phyloP scores from a whole-genome alignment of 805 yeast genomes.

The Saccharomyces mikatae region DNA sequence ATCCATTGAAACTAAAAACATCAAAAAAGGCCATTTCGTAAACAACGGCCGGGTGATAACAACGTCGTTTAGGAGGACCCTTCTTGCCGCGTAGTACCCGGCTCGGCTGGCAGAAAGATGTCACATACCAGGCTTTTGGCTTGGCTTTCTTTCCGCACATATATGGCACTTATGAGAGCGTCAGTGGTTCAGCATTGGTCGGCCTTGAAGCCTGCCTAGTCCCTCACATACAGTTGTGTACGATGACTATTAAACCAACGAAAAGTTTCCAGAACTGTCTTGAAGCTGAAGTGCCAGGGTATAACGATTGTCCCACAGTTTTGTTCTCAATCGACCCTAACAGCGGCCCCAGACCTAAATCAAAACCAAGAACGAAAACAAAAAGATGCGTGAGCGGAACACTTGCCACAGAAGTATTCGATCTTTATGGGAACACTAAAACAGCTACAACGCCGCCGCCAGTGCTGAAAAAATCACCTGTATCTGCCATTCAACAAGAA shows the following conservation, averaged over 20 bases:
- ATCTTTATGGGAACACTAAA: constrained; percentile 16
- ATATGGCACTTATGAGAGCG: background rate
- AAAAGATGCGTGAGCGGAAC: constrained; percentile 1
- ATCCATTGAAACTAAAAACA: background rate
- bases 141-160: background rate
- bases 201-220: background rate
- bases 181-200: background rate
- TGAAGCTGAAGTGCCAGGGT: constrained; percentile 36
- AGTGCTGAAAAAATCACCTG: constrained; percentile 2
- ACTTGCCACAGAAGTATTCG: constrained; percentile 8
- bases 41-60: background rate
- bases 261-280: constrained; percentile 34
- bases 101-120: background rate
- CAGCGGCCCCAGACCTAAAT: constrained; percentile 5
- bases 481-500: background rate
- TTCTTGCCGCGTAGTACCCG: background rate
- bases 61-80: background rate
- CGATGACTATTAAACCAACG: constrained; percentile 2
- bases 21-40: background rate
- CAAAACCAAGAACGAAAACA: constrained; percentile 10
- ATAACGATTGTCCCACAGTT: constrained; percentile 37
- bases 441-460: constrained; percentile 19
- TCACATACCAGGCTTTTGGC: background rate
- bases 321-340: constrained; percentile 8
- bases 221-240: background rate